phyloP scores from a whole-genome alignment of 345 rosid genomes.

The Jatropha curcas region DNA sequence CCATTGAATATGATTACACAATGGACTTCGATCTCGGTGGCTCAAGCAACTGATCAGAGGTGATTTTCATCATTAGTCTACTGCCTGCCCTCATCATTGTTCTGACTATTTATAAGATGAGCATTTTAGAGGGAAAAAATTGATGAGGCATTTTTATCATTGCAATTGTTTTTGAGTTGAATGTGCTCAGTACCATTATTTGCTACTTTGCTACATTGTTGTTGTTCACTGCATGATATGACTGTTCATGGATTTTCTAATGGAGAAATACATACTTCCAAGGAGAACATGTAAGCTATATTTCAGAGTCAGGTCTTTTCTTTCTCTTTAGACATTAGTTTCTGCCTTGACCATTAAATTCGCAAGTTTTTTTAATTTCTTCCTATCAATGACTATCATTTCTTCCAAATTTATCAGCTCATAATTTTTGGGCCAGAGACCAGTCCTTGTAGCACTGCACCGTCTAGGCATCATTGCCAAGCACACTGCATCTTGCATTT shows the following conservation, averaged over 20 bases:
- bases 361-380: too few relatives aligned
- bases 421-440: too few relatives aligned
- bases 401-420: background rate
- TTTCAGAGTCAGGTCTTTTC: background rate
- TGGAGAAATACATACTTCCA: background rate
- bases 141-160: background rate
- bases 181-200: background rate
- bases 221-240: too few relatives aligned
- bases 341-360: too few relatives aligned
- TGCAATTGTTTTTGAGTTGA: background rate
- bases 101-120: background rate
- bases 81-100: background rate
- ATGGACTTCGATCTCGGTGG: slow-evolving; percentile 97
- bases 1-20: slow-evolving; percentile 90
- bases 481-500: background rate
- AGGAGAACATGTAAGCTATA: background rate
- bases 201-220: background rate
- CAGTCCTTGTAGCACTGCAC: background rate
- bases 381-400: background rate
- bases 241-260: background rate
- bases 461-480: background rate
- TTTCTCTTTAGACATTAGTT: background rate
- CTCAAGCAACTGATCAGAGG: slow-evolving; percentile 58
- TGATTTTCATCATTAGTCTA: background rate
- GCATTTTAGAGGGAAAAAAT: background rate